Base-by-base conservation (phyloP, 2,329 filamentous ascomycete species). In the Coniosporium tulheliwenetii region DNA sequence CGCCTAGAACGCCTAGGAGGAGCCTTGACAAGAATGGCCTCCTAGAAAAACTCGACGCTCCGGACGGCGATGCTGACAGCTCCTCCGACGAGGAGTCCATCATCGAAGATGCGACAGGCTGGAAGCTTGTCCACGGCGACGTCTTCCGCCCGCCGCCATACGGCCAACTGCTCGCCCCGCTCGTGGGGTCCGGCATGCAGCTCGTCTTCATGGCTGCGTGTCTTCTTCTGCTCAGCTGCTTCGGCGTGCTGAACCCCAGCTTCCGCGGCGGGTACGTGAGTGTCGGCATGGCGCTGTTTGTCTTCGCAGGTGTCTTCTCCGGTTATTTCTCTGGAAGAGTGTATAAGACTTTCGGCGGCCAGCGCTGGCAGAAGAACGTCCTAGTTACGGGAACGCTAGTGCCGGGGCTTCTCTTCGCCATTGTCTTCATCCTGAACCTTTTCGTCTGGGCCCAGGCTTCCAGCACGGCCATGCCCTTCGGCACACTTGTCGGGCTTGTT, bases 371-470 rank as follows among this genome's bases (percentile, higher is more conserved):
- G 36, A 77, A 78, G 56, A 93, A 93, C 53, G 81, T 81, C 2
- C 53, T 89, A 26, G 53, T 66, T 30, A 93, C 85, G 3, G 83
- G 82, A 0, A 65, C 79, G 8, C 69, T 93, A 2, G 83, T 93
- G 54, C 85, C 85, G 0, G 85, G 85, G 1, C 68, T 91, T 5
- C 63, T 83, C 1, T 93, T 93, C 54, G 66, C 70, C 8, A 69
- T 82, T 29, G 64, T 87, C 31, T 85, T 93, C 60, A 70, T 89
- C 39, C 70, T 93, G 44, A 93, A 93, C 57, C 68, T 93, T 8
- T 93, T 93, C 55, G 83, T 91, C 43, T 93, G 85, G 85, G 79
- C 84, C 1, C 84, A 93, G 60, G 83, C 85, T 0, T 91, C 83
- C 9, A 87, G 81, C 57, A 93, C 85, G 1, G 85, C 85, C 1